phyloP scores from a whole-genome alignment of 305 asterid species.

The Rubia balearica region DNA sequence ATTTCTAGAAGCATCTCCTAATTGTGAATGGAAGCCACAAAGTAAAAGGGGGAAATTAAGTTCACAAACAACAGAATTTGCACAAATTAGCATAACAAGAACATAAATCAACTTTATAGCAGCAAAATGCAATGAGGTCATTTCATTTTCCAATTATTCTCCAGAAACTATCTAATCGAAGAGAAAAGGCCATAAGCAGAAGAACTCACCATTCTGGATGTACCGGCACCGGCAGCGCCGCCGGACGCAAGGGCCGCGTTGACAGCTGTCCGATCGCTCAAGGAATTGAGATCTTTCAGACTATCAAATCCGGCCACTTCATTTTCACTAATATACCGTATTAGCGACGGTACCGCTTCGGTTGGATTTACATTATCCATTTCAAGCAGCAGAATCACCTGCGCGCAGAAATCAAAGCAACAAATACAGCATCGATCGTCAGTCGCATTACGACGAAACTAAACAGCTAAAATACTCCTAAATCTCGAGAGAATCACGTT shows the following conservation, averaged over 20 bases:
- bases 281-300: constrained; percentile 1
- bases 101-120: too few species aligned
- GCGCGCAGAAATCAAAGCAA: neutral
- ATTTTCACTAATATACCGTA: constrained; percentile 35
- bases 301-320: constrained; percentile 49
- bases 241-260: constrained; percentile 13
- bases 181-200: neutral
- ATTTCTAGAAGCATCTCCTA: neutral
- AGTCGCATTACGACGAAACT: neutral
- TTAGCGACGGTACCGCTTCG: constrained; percentile 40
- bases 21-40: neutral
- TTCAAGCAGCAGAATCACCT: neutral
- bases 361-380: constrained; percentile 33
- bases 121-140: neutral
- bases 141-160: neutral
- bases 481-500: neutral
- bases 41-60: neutral
- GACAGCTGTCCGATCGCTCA: constrained; percentile 13
- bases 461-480: neutral
- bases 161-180: neutral
- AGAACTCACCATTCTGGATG: constrained; percentile 32
- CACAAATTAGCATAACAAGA: neutral
- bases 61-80: neutral
- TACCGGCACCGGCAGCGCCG: neutral
- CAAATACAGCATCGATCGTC: neutral